These are phyloP conservation scores for Pleurotus platypus DNA, from an alignment of 768 basidiomycete genomes.

Conservation along the genomic window DNA sequence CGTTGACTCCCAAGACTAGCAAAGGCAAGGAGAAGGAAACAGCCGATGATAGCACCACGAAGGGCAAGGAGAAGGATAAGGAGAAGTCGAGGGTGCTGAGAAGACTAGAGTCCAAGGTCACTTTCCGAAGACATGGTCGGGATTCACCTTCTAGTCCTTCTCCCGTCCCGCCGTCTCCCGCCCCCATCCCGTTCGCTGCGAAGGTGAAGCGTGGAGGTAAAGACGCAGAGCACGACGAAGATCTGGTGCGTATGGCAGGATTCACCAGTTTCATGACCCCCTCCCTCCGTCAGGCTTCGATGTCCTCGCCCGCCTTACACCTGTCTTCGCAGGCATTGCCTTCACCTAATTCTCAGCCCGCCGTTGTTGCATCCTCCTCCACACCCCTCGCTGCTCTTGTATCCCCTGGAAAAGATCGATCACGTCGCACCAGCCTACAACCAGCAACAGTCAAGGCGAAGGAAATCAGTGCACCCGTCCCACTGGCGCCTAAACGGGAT, in stretches of 20 bases:
- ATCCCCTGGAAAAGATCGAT: conserved; percentile 44
- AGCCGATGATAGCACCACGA: conserved; percentile 23
- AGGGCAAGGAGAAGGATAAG: conserved; percentile 34
- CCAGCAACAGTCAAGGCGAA: conserved; percentile 17
- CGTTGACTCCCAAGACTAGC: conserved; percentile 30
- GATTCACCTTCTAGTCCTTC: conserved; percentile 28
- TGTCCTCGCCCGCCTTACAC: conserved; percentile 74
- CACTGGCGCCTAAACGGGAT: conserved; percentile 13
- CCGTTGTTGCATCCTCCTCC: conserved; percentile 43
- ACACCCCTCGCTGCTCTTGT: conserved; percentile 40
- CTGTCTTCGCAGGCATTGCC: conserved; percentile 54
- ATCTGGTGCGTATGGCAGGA: conserved; percentile 29
- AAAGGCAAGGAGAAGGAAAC: conserved; percentile 46
- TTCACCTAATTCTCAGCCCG: conserved; percentile 48
- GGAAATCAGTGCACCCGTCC: conserved; percentile 34
- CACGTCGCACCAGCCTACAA: conserved; percentile 37
- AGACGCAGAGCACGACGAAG: not conserved
- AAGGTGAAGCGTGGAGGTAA: conserved; percentile 2
- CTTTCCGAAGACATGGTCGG: conserved; percentile 42
- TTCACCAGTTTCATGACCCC: conserved; percentile 60
- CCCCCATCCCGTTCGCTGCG: conserved; percentile 11
- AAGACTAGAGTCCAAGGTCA: conserved; percentile 46
- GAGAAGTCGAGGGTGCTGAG: conserved; percentile 42
- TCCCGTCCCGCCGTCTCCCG: conserved; percentile 34
- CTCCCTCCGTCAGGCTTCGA: conserved; percentile 64